phyloP scores from a whole-genome alignment of 192 early-diverging fungal species.

The Spinellus fusiger region DNA sequence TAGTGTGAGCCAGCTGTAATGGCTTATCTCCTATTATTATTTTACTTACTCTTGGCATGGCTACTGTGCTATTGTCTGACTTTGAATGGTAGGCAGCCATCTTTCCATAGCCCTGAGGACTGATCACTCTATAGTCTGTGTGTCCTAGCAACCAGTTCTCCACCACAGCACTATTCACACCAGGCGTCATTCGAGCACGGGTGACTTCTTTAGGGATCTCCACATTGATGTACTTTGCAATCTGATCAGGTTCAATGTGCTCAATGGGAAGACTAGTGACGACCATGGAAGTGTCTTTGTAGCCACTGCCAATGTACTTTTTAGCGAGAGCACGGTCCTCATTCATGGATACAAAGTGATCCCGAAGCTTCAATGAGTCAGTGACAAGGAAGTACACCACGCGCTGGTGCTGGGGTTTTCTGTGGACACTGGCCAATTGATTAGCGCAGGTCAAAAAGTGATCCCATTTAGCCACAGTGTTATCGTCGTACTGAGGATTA shows the following conservation, averaged over 20 bases:
- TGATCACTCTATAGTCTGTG: slow-evolving; percentile 39
- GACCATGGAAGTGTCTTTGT: slow-evolving; percentile 16
- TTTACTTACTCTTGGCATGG: slow-evolving; percentile 24
- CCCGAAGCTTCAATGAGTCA: slow-evolving; percentile 33
- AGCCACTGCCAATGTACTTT: slow-evolving; percentile 2
- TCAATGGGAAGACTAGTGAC: slow-evolving; percentile 37
- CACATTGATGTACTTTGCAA: slow-evolving; percentile 36
- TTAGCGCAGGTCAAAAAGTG: slow-evolving; percentile 38
- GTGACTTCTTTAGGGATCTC: slow-evolving; percentile 18
- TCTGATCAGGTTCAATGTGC: slow-evolving; percentile 32
- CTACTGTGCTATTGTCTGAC: slow-evolving; percentile 19
- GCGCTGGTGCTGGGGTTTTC: slow-evolving; percentile 25
- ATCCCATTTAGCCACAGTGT: slow-evolving; percentile 26
- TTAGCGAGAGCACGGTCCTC: slow-evolving; percentile 7
- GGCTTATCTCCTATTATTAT: not conserved
- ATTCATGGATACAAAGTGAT: slow-evolving; percentile 29
- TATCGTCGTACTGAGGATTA: slow-evolving; percentile 27
- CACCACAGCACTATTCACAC: slow-evolving; percentile 33
- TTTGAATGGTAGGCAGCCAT: slow-evolving; percentile 37
- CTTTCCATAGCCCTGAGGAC: slow-evolving; percentile 36
- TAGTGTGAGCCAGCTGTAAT: not conserved
- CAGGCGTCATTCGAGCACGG: slow-evolving; percentile 18
- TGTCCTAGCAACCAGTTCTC: slow-evolving; percentile 42
- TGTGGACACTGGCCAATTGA: slow-evolving; percentile 28
- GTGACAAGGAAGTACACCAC: slow-evolving; percentile 38